Percentiles rank a stretch among this genome's conserved stretches.
Conservation (phyloP, 176 grass and related monocot genomes). For the Tuctoria greenei region DNA sequence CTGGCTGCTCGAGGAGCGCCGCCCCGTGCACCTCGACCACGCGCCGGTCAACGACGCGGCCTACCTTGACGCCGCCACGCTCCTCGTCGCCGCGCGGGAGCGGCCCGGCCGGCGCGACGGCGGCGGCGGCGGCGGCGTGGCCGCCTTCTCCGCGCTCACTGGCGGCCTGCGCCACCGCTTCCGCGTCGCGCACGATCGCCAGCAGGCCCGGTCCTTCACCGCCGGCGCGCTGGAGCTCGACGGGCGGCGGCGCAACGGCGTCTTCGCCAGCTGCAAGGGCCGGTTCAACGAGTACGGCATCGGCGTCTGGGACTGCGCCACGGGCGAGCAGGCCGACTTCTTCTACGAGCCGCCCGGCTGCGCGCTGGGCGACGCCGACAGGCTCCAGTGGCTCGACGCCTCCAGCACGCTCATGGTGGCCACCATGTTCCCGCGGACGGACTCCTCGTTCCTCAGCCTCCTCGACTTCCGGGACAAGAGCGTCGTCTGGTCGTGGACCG, state of each 20-base stretch:
- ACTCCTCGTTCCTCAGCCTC: conserved; percentile 65
- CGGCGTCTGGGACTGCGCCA: conserved; percentile 60
- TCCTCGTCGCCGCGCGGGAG: conserved; percentile 79
- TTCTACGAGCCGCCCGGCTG: conserved; percentile 80
- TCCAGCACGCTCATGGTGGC: conserved; percentile 60
- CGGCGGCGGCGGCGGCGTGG: conserved; percentile 47
- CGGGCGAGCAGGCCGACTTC: conserved; percentile 67
- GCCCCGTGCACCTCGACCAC: conserved; percentile 51
- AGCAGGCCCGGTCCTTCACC: conserved; percentile 58
- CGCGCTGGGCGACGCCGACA: conserved; percentile 72
- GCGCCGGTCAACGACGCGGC: conserved; percentile 77
- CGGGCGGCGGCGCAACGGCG: background rate
- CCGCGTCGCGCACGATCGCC: conserved; percentile 43
- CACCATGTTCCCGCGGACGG: conserved; percentile 75
- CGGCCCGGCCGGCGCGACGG: conserved; percentile 12
- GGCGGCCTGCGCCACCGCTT: conserved; percentile 59
- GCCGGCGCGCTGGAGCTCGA: conserved; percentile 59
- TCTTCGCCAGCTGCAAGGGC: conserved; percentile 88
- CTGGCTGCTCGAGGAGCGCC: conserved; percentile 73
- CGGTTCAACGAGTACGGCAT: conserved; percentile 85
- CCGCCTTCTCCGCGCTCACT: conserved; percentile 58
- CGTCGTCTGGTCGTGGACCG: conserved; percentile 82
- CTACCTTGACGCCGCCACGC: conserved; percentile 60
- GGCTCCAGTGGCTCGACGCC: conserved; percentile 71
- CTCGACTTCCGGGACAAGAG: conserved; percentile 70